phyloP scores from a whole-genome alignment of 805 yeast genomes.

The Teunomyces gatunensis region DNA sequence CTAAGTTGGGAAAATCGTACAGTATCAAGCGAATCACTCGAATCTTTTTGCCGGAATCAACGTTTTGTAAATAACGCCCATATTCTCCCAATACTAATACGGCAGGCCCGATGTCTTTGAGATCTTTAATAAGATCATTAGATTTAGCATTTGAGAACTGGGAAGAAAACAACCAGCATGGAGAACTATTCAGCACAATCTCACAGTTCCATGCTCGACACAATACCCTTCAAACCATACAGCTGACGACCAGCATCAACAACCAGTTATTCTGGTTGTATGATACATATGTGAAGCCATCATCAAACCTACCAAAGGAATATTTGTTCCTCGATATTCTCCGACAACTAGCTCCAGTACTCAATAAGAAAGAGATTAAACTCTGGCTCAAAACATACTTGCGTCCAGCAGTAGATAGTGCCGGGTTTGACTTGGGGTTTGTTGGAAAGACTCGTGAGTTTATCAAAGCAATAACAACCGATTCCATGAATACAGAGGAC shows the following conservation, averaged over 20 bases:
- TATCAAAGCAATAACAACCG: slow-evolving; percentile 18
- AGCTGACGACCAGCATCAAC: slow-evolving; percentile 28
- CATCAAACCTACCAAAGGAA: slow-evolving; percentile 31
- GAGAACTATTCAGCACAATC: slow-evolving; percentile 5
- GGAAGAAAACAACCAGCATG: slow-evolving; percentile 9
- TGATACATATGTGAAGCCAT: slow-evolving; percentile 25
- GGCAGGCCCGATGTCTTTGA: slow-evolving; percentile 22
- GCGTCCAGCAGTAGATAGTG: slow-evolving; percentile 56
- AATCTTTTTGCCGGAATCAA: not conserved
- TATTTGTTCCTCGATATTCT: slow-evolving; percentile 38
- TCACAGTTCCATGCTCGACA: slow-evolving; percentile 23
- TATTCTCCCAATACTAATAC: not conserved
- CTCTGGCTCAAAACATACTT: slow-evolving; percentile 52
- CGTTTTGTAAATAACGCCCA: not conserved
- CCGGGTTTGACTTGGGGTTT: slow-evolving; percentile 46
- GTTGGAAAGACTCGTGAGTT: slow-evolving; percentile 30
- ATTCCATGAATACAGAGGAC: slow-evolving; percentile 20
- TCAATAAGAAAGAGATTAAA: slow-evolving; percentile 28
- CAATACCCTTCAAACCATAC: slow-evolving; percentile 29
- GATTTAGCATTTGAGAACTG: slow-evolving; percentile 23
- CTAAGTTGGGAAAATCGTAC: too few relatives aligned
- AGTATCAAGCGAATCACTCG: not conserved
- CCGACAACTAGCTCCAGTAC: slow-evolving; percentile 29
- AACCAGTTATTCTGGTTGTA: slow-evolving; percentile 37
- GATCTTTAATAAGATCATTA: slow-evolving; percentile 24